phyloP scores from a whole-genome alignment of 805 yeast species.

The Myxozyma nipponensis region DNA sequence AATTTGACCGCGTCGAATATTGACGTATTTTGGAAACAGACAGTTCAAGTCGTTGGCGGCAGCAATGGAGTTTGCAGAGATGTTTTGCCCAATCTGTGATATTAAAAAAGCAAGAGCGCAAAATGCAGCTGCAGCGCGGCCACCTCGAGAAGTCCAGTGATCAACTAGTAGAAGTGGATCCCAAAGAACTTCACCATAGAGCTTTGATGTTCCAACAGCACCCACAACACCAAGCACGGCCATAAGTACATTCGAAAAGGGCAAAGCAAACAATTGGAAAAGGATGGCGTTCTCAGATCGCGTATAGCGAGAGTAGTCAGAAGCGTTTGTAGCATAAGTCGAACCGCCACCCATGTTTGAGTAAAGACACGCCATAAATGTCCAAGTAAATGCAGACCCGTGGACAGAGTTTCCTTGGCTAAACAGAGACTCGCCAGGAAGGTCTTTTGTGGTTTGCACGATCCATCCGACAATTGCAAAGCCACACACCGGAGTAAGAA shows the following conservation, averaged over 20 bases:
- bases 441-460: slow-evolving; percentile 33
- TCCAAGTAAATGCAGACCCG: slow-evolving; percentile 9
- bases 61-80: slow-evolving; percentile 47
- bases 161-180: slow-evolving; percentile 16
- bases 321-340: slow-evolving; percentile 10
- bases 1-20: slow-evolving; percentile 61
- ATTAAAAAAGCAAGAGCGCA: slow-evolving; percentile 46
- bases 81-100: slow-evolving; percentile 70
- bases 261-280: slow-evolving; percentile 8
- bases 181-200: slow-evolving; percentile 17
- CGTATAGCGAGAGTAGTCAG: slow-evolving; percentile 40
- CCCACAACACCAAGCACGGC: slow-evolving; percentile 14
- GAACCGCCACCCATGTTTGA: slow-evolving; percentile 11
- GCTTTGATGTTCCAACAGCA: slow-evolving; percentile 11
- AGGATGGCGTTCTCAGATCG: slow-evolving; percentile 34
- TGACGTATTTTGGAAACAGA: slow-evolving; percentile 45
- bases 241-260: slow-evolving; percentile 8
- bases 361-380: slow-evolving; percentile 8
- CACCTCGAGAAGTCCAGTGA: slow-evolving; percentile 18
- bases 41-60: slow-evolving; percentile 38
- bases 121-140: slow-evolving; percentile 21
- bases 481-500: slow-evolving; percentile 61
- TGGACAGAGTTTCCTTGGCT: slow-evolving; percentile 2
- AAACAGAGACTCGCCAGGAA: slow-evolving; percentile 8
- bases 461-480: slow-evolving; percentile 79